These are phyloP conservation scores for Pythium pectinolyticum DNA, from an alignment of 352 stramenopile genomes.

Conservation along the genomic window DNA sequence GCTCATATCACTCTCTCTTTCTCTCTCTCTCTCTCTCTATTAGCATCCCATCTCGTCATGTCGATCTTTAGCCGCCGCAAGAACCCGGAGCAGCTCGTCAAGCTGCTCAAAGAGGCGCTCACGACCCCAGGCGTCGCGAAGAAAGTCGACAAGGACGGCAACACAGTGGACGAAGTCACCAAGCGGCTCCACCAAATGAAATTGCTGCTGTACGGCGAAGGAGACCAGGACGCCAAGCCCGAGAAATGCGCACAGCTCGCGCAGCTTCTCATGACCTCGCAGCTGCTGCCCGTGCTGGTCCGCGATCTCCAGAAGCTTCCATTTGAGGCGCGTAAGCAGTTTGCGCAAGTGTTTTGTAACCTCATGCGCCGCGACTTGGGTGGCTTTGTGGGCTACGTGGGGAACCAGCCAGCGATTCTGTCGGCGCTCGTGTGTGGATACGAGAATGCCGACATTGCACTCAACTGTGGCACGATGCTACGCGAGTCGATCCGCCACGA, in stretches of 20 bases:
- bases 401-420: constrained; percentile 66
- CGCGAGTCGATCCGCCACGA: constrained; percentile 88
- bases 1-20: no score
- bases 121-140: constrained; percentile 43
- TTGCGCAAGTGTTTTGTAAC: constrained; percentile 89
- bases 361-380: constrained; percentile 84
- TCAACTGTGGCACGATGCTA: constrained; percentile 90
- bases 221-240: constrained; percentile 71
- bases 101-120: constrained; percentile 76
- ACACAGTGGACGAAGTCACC: constrained; percentile 60
- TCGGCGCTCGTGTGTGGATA: constrained; percentile 82
- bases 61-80: constrained; percentile 77
- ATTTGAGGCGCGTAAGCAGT: constrained; percentile 87
- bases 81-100: constrained; percentile 80
- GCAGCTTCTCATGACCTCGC: constrained; percentile 63
- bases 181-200: constrained; percentile 89
- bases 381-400: constrained; percentile 82
- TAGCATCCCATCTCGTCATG: constrained; percentile 36
- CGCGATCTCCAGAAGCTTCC: constrained; percentile 64
- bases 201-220: constrained; percentile 77
- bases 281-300: constrained; percentile 74
- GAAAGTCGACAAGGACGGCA: constrained; percentile 67
- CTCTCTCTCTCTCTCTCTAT: neutral
- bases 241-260: constrained; percentile 83
- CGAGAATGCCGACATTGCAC: constrained; percentile 83